Conservation (phyloP, 1,284 basidiomycete genomes). For the Papiliotrema fonsecae region DNA sequence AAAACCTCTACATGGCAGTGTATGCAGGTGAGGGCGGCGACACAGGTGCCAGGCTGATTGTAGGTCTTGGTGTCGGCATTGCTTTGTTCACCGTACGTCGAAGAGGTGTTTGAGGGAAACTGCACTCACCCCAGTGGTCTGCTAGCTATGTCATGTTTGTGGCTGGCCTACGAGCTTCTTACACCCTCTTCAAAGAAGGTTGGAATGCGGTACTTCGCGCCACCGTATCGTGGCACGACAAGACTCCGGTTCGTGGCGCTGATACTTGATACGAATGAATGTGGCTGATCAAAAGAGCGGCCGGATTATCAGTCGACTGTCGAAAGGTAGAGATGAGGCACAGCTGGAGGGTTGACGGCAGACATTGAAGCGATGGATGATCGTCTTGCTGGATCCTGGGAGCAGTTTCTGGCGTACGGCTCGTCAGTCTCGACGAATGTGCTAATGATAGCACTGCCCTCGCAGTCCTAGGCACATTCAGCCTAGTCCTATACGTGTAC, state of each 20-base stretch:
- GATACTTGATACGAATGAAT: background rate
- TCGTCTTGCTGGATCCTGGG: conserved; percentile 9
- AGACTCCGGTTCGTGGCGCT: conserved; percentile 20
- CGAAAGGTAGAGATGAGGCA: conserved; percentile 39
- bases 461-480: conserved; percentile 22
- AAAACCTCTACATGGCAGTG: conserved; percentile 16
- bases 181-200: conserved; percentile 18
- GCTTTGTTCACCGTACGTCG: conserved; percentile 14
- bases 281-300: conserved; percentile 43
- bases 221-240: conserved; percentile 23
- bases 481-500: conserved; percentile 26
- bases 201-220: conserved; percentile 15
- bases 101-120: background rate
- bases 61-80: conserved; percentile 5
- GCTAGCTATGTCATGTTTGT: conserved; percentile 11
- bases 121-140: conserved; percentile 9
- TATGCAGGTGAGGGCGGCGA: conserved; percentile 6
- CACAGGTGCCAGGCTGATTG: background rate
- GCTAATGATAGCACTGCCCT: conserved; percentile 13
- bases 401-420: conserved; percentile 19
- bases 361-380: conserved; percentile 35
- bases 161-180: conserved; percentile 21
- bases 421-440: background rate
- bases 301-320: conserved; percentile 60
- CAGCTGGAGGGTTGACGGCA: background rate